A percentile compares a stretch with the other conserved stretches of the same genome.
Conservation (phyloP, 2,329 filamentous ascomycete genomes). For the Sordariomycetes sp. region DNA sequence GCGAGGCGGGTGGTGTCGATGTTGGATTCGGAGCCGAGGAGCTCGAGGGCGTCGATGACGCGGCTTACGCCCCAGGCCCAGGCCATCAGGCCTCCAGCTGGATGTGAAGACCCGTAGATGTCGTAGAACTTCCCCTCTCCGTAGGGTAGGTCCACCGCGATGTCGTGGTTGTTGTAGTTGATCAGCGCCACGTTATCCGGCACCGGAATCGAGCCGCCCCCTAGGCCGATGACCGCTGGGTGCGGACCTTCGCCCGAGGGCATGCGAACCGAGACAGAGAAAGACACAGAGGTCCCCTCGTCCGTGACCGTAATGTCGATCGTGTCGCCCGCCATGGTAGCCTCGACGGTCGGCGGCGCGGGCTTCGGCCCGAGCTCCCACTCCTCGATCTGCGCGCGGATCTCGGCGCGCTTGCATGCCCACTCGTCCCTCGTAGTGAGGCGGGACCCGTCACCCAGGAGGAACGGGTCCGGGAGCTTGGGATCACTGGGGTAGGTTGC, state of each 20-base stretch:
- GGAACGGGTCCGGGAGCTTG: too few relatives aligned
- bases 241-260: slow-evolving; percentile 23
- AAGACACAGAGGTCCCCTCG: slow-evolving; percentile 20
- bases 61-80: slow-evolving; percentile 40
- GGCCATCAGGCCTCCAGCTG: slow-evolving; percentile 26
- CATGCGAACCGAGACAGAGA: slow-evolving; percentile 16
- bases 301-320: slow-evolving; percentile 23
- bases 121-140: slow-evolving; percentile 35
- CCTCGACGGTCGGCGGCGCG: slow-evolving; percentile 20
- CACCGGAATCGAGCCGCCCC: slow-evolving; percentile 30
- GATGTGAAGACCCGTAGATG: slow-evolving; percentile 24
- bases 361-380: slow-evolving; percentile 24
- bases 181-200: slow-evolving; percentile 34
- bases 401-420: slow-evolving; percentile 27
- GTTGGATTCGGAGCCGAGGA: slow-evolving; percentile 11
- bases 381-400: slow-evolving; percentile 20
- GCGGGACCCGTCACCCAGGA: too few relatives aligned
- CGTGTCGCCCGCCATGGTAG: slow-evolving; percentile 19
- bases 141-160: slow-evolving; percentile 23
- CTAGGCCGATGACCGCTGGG: slow-evolving; percentile 38
- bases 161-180: slow-evolving; percentile 36
- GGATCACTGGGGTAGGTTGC: too few relatives aligned
- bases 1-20: too few relatives aligned
- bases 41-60: slow-evolving; percentile 35
- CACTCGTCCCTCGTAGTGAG: slow-evolving; percentile 21